Evolutionary conservation across 2,329 filamentous ascomycete species (phyloP).

Genomic region (Aspergillus jensenii): DNA sequence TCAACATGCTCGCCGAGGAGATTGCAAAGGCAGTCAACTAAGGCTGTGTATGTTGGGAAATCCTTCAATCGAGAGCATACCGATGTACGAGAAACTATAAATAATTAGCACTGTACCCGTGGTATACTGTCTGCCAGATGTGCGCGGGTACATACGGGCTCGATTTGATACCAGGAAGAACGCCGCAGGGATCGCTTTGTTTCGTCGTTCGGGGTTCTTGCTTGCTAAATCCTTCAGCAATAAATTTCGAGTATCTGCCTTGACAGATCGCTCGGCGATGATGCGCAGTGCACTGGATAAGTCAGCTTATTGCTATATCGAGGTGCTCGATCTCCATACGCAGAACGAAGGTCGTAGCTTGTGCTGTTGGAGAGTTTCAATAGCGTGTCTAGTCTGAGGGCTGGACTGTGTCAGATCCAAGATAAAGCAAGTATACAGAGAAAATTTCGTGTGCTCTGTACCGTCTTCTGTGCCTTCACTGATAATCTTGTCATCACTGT

Average conservation of each 20-base stretch:
- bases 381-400: slow-evolving; percentile 65
- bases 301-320: slow-evolving; percentile 48
- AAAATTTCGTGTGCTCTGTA: slow-evolving; percentile 13
- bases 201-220: slow-evolving; percentile 36
- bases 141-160: slow-evolving; percentile 30
- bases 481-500: slow-evolving; percentile 70
- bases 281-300: slow-evolving; percentile 44
- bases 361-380: slow-evolving; percentile 68
- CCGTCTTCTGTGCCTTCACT: slow-evolving; percentile 73
- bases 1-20: slow-evolving; percentile 40
- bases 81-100: slow-evolving; percentile 36
- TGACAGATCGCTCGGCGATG: slow-evolving; percentile 45
- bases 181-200: slow-evolving; percentile 44
- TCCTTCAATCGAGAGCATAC: slow-evolving; percentile 37
- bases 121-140: not conserved
- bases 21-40: slow-evolving; percentile 44
- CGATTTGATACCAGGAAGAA: slow-evolving; percentile 44
- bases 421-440: not conserved
- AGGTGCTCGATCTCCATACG: slow-evolving; percentile 55
- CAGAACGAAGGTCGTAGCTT: slow-evolving; percentile 70
- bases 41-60: slow-evolving; percentile 35
- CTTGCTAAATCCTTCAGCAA: slow-evolving; percentile 44
- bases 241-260: slow-evolving; percentile 39
- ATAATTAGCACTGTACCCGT: not conserved
- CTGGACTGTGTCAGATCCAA: slow-evolving; percentile 29